Percentiles rank a stretch among this genome's conserved stretches.
These are phyloP conservation scores for Saccharomycopsis selenospora DNA, from an alignment of 805 yeast species.

Conservation along the genomic window DNA sequence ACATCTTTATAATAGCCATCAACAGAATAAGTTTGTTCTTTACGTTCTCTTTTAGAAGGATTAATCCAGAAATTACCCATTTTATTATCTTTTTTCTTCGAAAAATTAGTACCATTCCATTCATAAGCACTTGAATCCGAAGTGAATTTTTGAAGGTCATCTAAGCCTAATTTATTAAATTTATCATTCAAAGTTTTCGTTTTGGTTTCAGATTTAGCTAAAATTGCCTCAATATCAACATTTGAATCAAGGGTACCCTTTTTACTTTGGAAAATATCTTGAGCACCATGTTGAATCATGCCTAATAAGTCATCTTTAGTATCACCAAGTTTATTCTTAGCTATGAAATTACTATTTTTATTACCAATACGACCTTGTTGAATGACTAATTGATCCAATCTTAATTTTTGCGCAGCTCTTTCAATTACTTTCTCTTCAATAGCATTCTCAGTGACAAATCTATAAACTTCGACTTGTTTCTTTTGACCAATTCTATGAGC, in stretches of 20 bases:
- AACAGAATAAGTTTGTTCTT: constrained; percentile 69
- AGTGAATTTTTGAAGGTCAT: constrained; percentile 87
- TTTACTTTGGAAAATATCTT: constrained; percentile 61
- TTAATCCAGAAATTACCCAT: constrained; percentile 55
- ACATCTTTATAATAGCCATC: constrained; percentile 74
- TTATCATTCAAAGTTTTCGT: constrained; percentile 74
- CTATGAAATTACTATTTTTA: constrained; percentile 32
- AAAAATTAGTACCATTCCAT: constrained; percentile 84
- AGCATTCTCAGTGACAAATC: constrained; percentile 93
- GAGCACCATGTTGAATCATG: constrained; percentile 98
- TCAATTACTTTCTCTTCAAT: constrained; percentile 95
- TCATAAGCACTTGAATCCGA: constrained; percentile 87
- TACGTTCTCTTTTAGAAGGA: constrained; percentile 68
- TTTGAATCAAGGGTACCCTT: constrained; percentile 32
- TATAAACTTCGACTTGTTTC: constrained; percentile 85
- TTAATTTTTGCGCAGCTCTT: constrained; percentile 88
- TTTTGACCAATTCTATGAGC: constrained; percentile 97
- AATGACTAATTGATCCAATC: constrained; percentile 90
- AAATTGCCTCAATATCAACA: constrained; percentile 77
- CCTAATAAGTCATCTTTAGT: constrained; percentile 79
- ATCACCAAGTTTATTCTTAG: constrained; percentile 39
- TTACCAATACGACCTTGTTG: constrained; percentile 73
- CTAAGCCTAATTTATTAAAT: constrained; percentile 80
- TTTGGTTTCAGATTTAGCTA: constrained; percentile 72
- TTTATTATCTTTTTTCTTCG: constrained; percentile 33